Evolutionary conservation across 1,284 basidiomycete genomes (phyloP).

Genomic region (Ganoderma sp.): DNA sequence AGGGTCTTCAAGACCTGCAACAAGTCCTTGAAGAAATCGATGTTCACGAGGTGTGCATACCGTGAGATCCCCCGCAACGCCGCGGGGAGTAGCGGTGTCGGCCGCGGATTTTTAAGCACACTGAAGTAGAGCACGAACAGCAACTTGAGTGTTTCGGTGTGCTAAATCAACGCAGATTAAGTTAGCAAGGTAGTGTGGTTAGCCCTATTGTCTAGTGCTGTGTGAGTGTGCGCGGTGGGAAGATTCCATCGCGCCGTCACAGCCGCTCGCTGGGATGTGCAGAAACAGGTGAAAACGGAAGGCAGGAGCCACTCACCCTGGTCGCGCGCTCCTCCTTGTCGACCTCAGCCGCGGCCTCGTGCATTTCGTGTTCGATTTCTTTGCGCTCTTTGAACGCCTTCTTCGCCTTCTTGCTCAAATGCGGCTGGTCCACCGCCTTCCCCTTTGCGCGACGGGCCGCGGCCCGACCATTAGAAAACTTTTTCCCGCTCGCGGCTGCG

Average conservation of each 20-base stretch:
- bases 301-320: slow-evolving; percentile 55
- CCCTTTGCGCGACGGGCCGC: slow-evolving; percentile 58
- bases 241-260: slow-evolving; percentile 22
- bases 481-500: slow-evolving; percentile 38
- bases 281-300: slow-evolving; percentile 32
- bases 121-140: slow-evolving; percentile 98
- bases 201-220: slow-evolving; percentile 12
- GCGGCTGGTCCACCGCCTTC: slow-evolving; percentile 66
- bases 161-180: slow-evolving; percentile 53
- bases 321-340: slow-evolving; percentile 89
- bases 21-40: slow-evolving; percentile 98
- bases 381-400: slow-evolving; percentile 83
- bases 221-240: slow-evolving; percentile 26
- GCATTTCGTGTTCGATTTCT: slow-evolving; percentile 88
- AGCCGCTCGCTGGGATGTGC: slow-evolving; percentile 13
- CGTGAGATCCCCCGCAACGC: slow-evolving; percentile 92
- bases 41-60: slow-evolving; percentile 96
- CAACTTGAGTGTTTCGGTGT: slow-evolving; percentile 98
- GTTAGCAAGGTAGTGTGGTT: slow-evolving; percentile 21
- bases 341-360: slow-evolving; percentile 93
- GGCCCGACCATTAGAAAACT: slow-evolving; percentile 55
- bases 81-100: slow-evolving; percentile 83
- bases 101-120: slow-evolving; percentile 88
- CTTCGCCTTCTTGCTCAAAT: slow-evolving; percentile 87
- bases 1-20: slow-evolving; percentile 86